These are phyloP conservation scores for Penicillium sclerotigenum DNA, from an alignment of 2,329 filamentous ascomycete genomes.

Conservation along the genomic window DNA sequence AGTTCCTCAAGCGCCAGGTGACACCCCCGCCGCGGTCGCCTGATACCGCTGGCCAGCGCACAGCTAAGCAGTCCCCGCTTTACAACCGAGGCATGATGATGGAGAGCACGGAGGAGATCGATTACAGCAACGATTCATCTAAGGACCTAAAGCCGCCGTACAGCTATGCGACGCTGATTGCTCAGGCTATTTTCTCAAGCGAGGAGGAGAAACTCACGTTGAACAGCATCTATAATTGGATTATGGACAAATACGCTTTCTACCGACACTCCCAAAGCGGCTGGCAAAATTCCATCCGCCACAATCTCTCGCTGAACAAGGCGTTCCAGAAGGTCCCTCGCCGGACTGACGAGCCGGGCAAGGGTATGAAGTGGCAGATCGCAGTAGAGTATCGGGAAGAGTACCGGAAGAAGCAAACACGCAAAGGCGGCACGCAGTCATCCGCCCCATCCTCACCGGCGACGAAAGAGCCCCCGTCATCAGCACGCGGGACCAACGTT, in stretches of 20 bases:
- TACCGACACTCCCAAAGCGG: slow-evolving; percentile 81
- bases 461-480: slow-evolving; percentile 43
- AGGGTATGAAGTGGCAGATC: slow-evolving; percentile 99
- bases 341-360: slow-evolving; percentile 90
- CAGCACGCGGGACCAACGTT: slow-evolving; percentile 35
- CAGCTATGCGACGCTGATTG: slow-evolving; percentile 96
- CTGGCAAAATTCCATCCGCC: slow-evolving; percentile 98
- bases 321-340: slow-evolving; percentile 90
- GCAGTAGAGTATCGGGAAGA: slow-evolving; percentile 79
- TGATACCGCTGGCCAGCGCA: slow-evolving; percentile 39
- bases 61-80: slow-evolving; percentile 46
- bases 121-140: slow-evolving; percentile 71
- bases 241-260: slow-evolving; percentile 87
- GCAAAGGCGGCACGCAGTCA: slow-evolving; percentile 42
- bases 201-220: slow-evolving; percentile 85
- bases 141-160: slow-evolving; percentile 92
- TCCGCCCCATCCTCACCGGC: slow-evolving; percentile 48
- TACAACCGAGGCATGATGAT: slow-evolving; percentile 53
- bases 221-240: slow-evolving; percentile 89
- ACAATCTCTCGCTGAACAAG: slow-evolving; percentile 94
- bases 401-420: slow-evolving; percentile 67
- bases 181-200: slow-evolving; percentile 87
- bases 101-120: slow-evolving; percentile 53
- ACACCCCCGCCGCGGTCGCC: slow-evolving; percentile 41
- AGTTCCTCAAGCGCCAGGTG: slow-evolving; percentile 44